Evolutionary conservation across 2,329 filamentous ascomycete species (phyloP).

Genomic region (Microdochium trichocladiopsis): DNA sequence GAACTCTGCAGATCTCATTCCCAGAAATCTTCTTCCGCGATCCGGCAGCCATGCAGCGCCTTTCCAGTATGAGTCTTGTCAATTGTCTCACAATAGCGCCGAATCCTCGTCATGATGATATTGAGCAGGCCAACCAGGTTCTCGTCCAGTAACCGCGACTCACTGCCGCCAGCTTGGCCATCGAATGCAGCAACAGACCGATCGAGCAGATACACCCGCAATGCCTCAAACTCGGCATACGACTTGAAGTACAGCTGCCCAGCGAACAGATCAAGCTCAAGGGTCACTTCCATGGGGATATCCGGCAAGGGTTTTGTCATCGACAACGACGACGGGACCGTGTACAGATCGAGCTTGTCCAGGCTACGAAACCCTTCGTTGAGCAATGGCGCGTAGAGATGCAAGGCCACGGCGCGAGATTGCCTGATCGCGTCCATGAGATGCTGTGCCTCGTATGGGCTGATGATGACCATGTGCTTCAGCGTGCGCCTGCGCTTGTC

Average conservation of each 20-base stretch:
- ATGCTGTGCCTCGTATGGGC: slow-evolving; percentile 51
- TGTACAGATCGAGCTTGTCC: background rate
- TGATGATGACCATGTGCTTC: slow-evolving; percentile 45
- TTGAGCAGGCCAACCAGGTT: too few species aligned
- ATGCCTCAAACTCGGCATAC: slow-evolving; percentile 43
- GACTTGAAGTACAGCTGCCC: slow-evolving; percentile 58
- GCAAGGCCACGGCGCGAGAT: slow-evolving; percentile 30
- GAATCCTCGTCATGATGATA: too few species aligned
- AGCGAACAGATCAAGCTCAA: slow-evolving; percentile 57
- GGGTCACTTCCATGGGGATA: slow-evolving; percentile 21
- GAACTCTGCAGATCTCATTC: too few species aligned
- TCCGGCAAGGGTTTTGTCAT: too few species aligned
- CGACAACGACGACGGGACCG: slow-evolving; percentile 22
- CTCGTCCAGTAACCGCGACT: too few species aligned
- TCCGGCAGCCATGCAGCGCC: too few species aligned
- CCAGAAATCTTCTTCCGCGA: too few species aligned
- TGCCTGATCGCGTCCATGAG: slow-evolving; percentile 35
- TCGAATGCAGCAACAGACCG: too few species aligned
- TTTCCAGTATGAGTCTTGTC: too few species aligned
- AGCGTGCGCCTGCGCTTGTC: too few species aligned
- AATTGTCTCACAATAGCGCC: too few species aligned
- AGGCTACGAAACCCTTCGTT: background rate
- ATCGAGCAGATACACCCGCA: slow-evolving; percentile 33
- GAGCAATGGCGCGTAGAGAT: slow-evolving; percentile 42
- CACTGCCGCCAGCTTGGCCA: too few species aligned